Evolutionary conservation across 78 protist species (phyloP).

Genomic region (Pelomyxa schiedti): DNA sequence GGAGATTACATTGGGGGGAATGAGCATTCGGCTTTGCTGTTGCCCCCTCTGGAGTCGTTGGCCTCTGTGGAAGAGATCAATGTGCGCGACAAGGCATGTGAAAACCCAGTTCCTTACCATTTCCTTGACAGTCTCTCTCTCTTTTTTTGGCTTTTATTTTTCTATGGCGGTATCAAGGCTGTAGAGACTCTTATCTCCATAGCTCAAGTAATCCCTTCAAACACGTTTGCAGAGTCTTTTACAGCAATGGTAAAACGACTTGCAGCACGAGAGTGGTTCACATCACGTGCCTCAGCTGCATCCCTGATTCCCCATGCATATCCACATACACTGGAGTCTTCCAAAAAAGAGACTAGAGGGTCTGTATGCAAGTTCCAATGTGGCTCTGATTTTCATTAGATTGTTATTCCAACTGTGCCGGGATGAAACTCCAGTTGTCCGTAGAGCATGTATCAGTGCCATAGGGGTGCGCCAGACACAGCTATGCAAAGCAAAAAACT

Average conservation of each 20-base stretch:
- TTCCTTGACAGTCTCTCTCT: no score
- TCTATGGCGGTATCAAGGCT: slow-evolving; percentile 43
- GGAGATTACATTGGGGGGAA: slow-evolving; percentile 85
- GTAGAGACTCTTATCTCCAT: slow-evolving; percentile 69
- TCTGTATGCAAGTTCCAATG: no score
- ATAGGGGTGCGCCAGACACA: no score
- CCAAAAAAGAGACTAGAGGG: slow-evolving; percentile 45
- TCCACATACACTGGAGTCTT: slow-evolving; percentile 14
- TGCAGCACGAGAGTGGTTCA: slow-evolving; percentile 83
- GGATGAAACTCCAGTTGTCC: slow-evolving; percentile 92
- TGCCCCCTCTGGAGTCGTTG: slow-evolving; percentile 77
- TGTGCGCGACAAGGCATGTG: slow-evolving; percentile 94
- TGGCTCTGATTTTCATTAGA: slow-evolving; percentile 22
- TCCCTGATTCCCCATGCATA: slow-evolving; percentile 72
- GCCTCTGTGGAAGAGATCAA: slow-evolving; percentile 82
- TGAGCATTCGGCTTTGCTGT: slow-evolving; percentile 53
- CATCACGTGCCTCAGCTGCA: slow-evolving; percentile 83
- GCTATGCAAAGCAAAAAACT: no score
- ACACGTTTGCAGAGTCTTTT: slow-evolving; percentile 32
- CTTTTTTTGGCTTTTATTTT: no score
- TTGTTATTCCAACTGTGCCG: slow-evolving; percentile 64
- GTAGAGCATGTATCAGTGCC: slow-evolving; percentile 75
- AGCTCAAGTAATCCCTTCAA: slow-evolving; percentile 21
- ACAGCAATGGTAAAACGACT: slow-evolving; percentile 58
- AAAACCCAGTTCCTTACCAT: no score